Evolutionary conservation across 2,329 filamentous ascomycete species (phyloP), one percentile per base, ranked within the genome.

Genomic region (Pyrenochaeta sp.): DNA sequence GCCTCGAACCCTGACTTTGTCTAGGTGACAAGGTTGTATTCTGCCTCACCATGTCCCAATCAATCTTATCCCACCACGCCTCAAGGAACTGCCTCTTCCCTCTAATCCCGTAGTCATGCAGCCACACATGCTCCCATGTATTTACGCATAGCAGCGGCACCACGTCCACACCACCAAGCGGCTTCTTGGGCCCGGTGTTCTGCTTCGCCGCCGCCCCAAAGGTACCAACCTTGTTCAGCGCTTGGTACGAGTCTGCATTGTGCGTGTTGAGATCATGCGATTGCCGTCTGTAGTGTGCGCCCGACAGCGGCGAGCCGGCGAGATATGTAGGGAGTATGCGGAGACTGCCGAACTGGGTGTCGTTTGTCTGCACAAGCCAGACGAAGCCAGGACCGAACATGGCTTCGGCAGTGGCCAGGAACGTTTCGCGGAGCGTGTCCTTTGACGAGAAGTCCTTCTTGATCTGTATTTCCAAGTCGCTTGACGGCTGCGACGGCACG

Each of bases 301-400:
- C 88, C 3, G 90, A 86, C 77, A 94, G 95, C 4, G 95, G 95
- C 7, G 90, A 91, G 52, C 95, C 95, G 52, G 94, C 93, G 56
- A 93, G 86, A 81, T 98, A 99, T 51, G 95, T 99, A 66, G 87
- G 84, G 53, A 99, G 83, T 70, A 99, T 85, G 68, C 88, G 87
- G 79, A 79, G 78, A 33, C 82, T 68, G 81, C 75, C 67, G 47
- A 77, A 83, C 29, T 80, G 76, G 17, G 55, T 56, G 20, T 81
- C 71, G 51, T 75, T 72, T 47, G 78, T 77, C 36, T 81, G 72
- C 68, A 97, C 90, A 57, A 99, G 88, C 95, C 95, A 99, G 73
- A 98, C 90, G 79, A 96, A 98, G 61, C 95, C 95, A 0, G 94
- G 93, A 49, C 94, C 95, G 80, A 99, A 98, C 92, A 98, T 97